phyloP scores from a whole-genome alignment of 2,329 filamentous ascomycete genomes.

The Fusarium newnesense region DNA sequence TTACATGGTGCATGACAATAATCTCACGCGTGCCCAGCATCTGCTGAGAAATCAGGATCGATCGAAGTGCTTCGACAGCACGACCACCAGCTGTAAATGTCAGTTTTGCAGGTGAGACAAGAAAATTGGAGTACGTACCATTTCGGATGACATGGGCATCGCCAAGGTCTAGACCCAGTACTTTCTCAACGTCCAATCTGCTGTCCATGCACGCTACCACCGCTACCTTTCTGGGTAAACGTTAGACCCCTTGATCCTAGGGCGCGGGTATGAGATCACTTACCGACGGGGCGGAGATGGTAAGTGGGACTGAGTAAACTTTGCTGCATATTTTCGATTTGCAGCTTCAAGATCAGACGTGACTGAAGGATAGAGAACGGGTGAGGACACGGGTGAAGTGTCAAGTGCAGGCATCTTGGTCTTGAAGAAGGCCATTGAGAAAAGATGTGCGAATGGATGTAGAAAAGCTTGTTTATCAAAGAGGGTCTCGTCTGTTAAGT shows the following conservation, averaged over 20 bases:
- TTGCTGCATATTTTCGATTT: constrained; percentile 36
- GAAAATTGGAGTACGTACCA: constrained; percentile 43
- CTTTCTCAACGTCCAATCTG: constrained; percentile 72
- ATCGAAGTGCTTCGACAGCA: constrained; percentile 75
- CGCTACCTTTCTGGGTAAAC: constrained; percentile 46
- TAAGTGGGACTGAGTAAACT: constrained; percentile 35
- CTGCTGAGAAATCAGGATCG: constrained; percentile 81
- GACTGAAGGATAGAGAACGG: constrained; percentile 19
- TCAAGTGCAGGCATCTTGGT: constrained; percentile 19
- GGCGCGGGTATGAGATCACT: not conserved
- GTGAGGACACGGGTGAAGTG: not conserved
- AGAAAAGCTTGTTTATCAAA: not conserved
- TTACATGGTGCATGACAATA: constrained; percentile 74
- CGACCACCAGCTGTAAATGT: constrained; percentile 63
- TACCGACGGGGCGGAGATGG: constrained; percentile 42
- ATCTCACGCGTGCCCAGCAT: constrained; percentile 81
- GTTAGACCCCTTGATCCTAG: constrained; percentile 30
- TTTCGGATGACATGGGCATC: constrained; percentile 85
- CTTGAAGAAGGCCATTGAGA: not conserved
- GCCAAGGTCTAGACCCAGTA: constrained; percentile 71
- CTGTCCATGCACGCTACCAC: constrained; percentile 85
- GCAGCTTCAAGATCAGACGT: constrained; percentile 37
- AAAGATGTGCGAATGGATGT: rapidly evolving
- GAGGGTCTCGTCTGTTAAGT: constrained; percentile 1
- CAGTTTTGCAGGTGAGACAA: not conserved